Conservation (phyloP, 306 rosid genomes). For the Vicia faba region DNA sequence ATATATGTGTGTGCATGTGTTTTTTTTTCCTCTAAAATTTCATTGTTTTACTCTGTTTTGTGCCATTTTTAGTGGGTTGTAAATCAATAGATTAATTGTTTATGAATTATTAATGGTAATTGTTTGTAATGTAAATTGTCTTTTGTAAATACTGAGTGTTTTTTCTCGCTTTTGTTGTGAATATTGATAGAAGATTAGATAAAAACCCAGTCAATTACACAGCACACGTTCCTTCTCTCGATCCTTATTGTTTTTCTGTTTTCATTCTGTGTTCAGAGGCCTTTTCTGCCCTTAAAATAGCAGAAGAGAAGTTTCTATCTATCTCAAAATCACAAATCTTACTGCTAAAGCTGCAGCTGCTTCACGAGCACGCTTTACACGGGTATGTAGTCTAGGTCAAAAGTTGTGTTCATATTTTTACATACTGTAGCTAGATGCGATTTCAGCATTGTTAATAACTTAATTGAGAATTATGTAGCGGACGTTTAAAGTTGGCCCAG, state of each 20-base stretch:
- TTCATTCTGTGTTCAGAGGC: constrained; percentile 63
- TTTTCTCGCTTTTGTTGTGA: constrained; percentile 12
- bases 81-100: constrained; percentile 13
- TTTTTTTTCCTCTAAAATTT: not conserved
- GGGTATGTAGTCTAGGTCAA: constrained; percentile 51
- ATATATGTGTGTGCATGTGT: not conserved
- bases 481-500: constrained; percentile 85
- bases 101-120: constrained; percentile 4
- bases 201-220: constrained; percentile 1
- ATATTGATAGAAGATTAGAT: constrained; percentile 17
- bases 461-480: constrained; percentile 53
- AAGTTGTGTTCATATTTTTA: constrained; percentile 23
- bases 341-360: constrained; percentile 80
- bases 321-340: constrained; percentile 81
- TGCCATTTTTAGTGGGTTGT: constrained; percentile 8
- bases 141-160: constrained; percentile 21
- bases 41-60: constrained; percentile 15
- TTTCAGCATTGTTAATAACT: constrained; percentile 23
- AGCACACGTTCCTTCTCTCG: constrained; percentile 15
- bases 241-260: constrained; percentile 8
- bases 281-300: constrained; percentile 78
- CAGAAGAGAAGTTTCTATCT: constrained; percentile 83
- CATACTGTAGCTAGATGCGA: constrained; percentile 19
- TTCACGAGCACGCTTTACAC: constrained; percentile 87
- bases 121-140: constrained; percentile 15